phyloP scores from a whole-genome alignment of 257 asterid species.

The Solanum pimpinellifolium region DNA sequence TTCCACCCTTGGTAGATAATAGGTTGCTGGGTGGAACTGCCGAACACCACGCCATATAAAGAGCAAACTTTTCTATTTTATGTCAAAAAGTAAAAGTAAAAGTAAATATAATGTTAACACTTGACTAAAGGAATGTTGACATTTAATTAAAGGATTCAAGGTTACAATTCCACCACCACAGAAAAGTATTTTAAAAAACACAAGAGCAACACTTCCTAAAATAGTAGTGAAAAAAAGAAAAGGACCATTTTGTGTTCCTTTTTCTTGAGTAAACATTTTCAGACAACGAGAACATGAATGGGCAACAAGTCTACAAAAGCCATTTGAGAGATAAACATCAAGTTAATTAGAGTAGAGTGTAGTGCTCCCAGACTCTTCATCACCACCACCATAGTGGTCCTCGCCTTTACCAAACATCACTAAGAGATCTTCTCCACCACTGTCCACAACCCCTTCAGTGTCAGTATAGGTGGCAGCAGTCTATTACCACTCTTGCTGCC shows the following conservation, averaged over 20 bases:
- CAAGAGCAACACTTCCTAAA: neutral
- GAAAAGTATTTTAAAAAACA: neutral
- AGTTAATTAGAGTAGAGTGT: neutral
- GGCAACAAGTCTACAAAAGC: neutral
- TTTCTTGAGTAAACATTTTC: neutral
- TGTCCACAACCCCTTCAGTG: neutral
- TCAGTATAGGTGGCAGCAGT: neutral
- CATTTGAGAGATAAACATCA: neutral
- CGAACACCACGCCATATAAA: neutral
- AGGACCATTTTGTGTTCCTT: neutral
- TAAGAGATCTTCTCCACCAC: neutral
- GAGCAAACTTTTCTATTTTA: neutral
- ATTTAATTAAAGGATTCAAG: neutral
- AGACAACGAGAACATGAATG: neutral
- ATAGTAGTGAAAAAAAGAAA: neutral
- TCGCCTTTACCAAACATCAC: neutral
- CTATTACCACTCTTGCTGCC: neutral
- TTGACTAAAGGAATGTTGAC: neutral
- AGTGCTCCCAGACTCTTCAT: neutral
- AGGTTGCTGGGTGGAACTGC: neutral
- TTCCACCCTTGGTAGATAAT: neutral
- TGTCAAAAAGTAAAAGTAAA: neutral
- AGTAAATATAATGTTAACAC: neutral
- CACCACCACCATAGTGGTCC: neutral
- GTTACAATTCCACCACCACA: neutral